Evolutionary conservation across 2,329 filamentous ascomycete species (phyloP).

Genomic region (Penicillium capsulatum): DNA sequence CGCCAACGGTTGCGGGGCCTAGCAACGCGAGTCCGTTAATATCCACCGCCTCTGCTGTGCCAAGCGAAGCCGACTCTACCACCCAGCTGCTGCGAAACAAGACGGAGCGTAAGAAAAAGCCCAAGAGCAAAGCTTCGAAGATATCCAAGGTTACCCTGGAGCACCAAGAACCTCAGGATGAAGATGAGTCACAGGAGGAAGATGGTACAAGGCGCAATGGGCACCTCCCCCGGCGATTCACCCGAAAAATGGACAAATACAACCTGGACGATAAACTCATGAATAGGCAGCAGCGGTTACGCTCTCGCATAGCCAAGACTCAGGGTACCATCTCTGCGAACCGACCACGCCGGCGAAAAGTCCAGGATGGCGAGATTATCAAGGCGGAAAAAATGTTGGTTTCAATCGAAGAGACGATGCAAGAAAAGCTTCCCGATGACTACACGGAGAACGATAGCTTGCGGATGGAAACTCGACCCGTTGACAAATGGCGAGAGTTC

Average conservation of each 20-base stretch:
- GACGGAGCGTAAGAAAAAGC: slow-evolving; percentile 21
- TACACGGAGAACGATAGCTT: slow-evolving; percentile 62
- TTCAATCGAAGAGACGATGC: slow-evolving; percentile 53
- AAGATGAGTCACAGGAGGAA: slow-evolving; percentile 21
- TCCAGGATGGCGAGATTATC: slow-evolving; percentile 58
- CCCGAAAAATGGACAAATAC: slow-evolving; percentile 41
- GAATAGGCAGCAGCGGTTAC: slow-evolving; percentile 39
- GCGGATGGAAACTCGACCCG: slow-evolving; percentile 53
- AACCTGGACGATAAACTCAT: slow-evolving; percentile 44
- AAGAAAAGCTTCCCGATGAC: slow-evolving; percentile 53
- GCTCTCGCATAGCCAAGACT: slow-evolving; percentile 36
- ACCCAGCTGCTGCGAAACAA: slow-evolving; percentile 30
- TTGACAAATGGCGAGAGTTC: slow-evolving; percentile 65
- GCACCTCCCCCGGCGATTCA: slow-evolving; percentile 17
- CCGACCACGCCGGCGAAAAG: slow-evolving; percentile 35
- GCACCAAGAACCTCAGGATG: slow-evolving; percentile 33
- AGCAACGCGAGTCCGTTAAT: slow-evolving; percentile 17
- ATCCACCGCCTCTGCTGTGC: slow-evolving; percentile 19
- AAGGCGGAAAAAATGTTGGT: slow-evolving; percentile 68
- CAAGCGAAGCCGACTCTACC: slow-evolving; percentile 34
- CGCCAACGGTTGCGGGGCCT: slow-evolving; percentile 15
- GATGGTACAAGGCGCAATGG: slow-evolving; percentile 4
- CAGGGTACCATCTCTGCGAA: slow-evolving; percentile 34
- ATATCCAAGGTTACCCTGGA: slow-evolving; percentile 24
- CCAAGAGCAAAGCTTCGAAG: slow-evolving; percentile 13